Base-by-base conservation (phyloP, 1,139 yeast genomes). In the Sugiyamaella novakii region DNA sequence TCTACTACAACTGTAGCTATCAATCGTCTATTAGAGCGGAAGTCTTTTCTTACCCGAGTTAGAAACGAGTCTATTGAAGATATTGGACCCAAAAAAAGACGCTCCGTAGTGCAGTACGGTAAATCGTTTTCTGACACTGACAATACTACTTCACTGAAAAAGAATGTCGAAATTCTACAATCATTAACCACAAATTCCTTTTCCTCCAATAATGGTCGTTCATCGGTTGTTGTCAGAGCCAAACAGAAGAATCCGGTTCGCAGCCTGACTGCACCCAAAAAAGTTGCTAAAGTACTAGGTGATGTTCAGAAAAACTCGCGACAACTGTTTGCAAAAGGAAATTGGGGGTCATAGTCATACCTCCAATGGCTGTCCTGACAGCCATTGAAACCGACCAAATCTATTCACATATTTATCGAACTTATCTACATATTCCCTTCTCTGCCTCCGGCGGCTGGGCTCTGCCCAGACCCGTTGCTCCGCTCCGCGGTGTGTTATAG, bases 151-250 rank as follows among this genome's bases (percentile, higher is more conserved):
- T 28, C 39, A 3, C 15, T 27, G 42, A 36, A 19, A 12, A 50
- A 50, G 42, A 48, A 43, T 22, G 53, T 50, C 12, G 53, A 50
- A 39, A 48, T 50, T 17, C 43, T 46, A 11, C 46, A 50, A 27
- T 50, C 53, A 5, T 28, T 50, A 29, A 48, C 36, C 19, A 28
- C 45, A 7, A 40, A 42, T 17, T 43, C 51, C 5, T 39, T 48
- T 28, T 15, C 31, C 15, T n/a, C 40, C 18, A 21, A 38, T 6
- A 35, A 28, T 17, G 41, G 36, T 15, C 38, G 41, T 3, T 39
- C 48, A 2, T 46, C 47, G 1, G 48, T 43, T 1, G 46, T 48
- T 4, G 34, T 39, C 11, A 29, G 34, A 34, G 28, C 42, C 1
- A 33, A 14, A 10, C 29, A 21, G 8, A 36, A 35, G 7, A 36